phyloP scores from a whole-genome alignment of 352 stramenopile species.

The Pilasporangium apinafurcum region DNA sequence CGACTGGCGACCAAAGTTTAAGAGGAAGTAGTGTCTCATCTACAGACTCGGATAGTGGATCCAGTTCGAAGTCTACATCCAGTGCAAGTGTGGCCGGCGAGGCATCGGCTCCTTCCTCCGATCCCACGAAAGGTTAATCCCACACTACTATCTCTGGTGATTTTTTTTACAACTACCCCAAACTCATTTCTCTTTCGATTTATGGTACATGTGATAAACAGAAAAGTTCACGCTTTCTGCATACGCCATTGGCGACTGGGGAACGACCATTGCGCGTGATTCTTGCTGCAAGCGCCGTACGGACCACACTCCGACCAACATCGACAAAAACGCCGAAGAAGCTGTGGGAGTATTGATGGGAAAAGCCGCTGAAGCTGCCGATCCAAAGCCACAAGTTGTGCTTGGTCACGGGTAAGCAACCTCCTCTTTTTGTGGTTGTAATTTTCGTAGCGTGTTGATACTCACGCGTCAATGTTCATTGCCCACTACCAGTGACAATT shows the following conservation, averaged over 20 bases:
- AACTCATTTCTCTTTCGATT: neutral
- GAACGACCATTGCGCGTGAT: conserved; percentile 46
- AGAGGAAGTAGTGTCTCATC: too few species aligned
- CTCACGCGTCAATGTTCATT: too few species aligned
- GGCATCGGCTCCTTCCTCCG: conserved; percentile 26
- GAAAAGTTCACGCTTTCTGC: conserved; percentile 45
- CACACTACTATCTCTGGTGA: conserved; percentile 7
- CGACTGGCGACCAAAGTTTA: neutral
- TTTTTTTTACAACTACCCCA: neutral
- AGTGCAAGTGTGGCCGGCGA: conserved; percentile 14
- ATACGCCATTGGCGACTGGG: conserved; percentile 74
- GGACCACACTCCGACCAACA: conserved; percentile 40
- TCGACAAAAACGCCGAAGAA: conserved; percentile 59
- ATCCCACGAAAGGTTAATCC: conserved; percentile 33
- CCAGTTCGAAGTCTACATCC: conserved; percentile 10
- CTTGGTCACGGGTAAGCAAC: conserved; percentile 33
- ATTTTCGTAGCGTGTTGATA: too few species aligned
- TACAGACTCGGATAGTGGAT: conserved; percentile 11
- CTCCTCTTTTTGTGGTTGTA: neutral
- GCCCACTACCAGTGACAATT: conserved; percentile 38
- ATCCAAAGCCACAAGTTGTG: conserved; percentile 44
- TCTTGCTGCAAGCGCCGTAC: conserved; percentile 67
- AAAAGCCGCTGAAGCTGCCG: conserved; percentile 24
- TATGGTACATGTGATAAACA: conserved; percentile 1
- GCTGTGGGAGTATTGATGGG: conserved; percentile 61